Percentiles rank a stretch among this genome's conserved stretches.
phyloP scores from a whole-genome alignment of 208 protist genomes.

The Naegleria lovaniensis region DNA sequence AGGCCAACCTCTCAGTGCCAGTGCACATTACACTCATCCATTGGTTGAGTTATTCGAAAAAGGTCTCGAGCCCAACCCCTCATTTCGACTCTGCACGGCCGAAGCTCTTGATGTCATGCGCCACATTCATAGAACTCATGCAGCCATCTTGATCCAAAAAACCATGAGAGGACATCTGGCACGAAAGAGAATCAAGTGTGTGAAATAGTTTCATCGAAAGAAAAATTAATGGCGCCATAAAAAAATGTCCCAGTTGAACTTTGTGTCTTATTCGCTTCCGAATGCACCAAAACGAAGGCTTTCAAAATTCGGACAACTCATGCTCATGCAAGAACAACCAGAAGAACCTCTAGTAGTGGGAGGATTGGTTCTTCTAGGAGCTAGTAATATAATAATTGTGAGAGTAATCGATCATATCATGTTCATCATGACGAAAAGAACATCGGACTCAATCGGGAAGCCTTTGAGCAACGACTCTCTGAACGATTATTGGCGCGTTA shows the following conservation, averaged over 20 bases:
- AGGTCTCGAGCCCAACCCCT: not conserved
- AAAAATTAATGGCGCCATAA: too few species aligned
- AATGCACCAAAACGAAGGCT: too few species aligned
- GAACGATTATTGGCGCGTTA: not conserved
- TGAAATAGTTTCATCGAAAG: too few species aligned
- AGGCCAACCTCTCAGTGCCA: not conserved
- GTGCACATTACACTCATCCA: not conserved
- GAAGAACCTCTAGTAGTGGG: not conserved
- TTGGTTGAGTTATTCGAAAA: not conserved
- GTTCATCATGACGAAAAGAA: too few species aligned
- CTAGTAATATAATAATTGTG: too few species aligned
- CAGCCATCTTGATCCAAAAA: not conserved
- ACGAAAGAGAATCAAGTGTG: not conserved
- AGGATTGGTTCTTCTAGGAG: not conserved
- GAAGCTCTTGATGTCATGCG: not conserved
- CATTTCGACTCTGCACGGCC: not conserved
- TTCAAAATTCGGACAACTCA: not conserved
- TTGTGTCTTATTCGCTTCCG: too few species aligned
- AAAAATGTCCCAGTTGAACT: too few species aligned
- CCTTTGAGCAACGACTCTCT: not conserved
- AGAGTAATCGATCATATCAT: too few species aligned
- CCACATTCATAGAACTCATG: not conserved
- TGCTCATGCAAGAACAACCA: not conserved
- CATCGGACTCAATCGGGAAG: not conserved
- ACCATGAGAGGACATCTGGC: not conserved